Conservation (phyloP, 1,284 basidiomycete genomes). For the Athelia sp. region DNA sequence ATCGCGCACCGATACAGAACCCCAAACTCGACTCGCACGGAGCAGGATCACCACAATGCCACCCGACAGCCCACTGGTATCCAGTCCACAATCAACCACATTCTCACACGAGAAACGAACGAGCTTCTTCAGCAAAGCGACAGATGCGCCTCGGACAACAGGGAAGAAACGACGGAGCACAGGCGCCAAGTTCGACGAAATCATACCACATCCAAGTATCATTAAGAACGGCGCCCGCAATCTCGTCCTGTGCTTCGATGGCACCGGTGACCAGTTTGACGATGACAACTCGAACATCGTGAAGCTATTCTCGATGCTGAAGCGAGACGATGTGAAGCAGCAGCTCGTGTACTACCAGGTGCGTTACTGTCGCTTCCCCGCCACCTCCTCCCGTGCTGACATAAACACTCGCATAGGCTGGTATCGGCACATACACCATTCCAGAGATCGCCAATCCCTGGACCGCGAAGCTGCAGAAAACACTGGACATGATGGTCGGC, state of each 20-base stretch:
- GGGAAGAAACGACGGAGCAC: too few species aligned
- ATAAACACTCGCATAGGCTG: conserved; percentile 29
- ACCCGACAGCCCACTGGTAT: too few species aligned
- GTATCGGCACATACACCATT: conserved; percentile 48
- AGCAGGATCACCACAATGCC: too few species aligned
- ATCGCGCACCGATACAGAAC: too few species aligned
- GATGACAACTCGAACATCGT: conserved; percentile 41
- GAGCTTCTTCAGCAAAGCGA: too few species aligned
- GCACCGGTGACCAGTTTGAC: conserved; percentile 44
- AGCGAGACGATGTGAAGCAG: conserved; percentile 34
- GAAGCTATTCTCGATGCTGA: conserved; percentile 33
- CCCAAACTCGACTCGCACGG: too few species aligned
- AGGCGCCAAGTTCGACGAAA: conserved; percentile 18
- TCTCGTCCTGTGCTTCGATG: conserved; percentile 49
- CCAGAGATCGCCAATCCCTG: conserved; percentile 35
- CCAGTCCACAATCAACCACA: too few species aligned
- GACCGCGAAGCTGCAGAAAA: conserved; percentile 31
- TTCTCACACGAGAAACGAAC: too few species aligned
- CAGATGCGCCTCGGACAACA: too few species aligned
- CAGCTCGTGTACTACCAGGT: conserved; percentile 47
- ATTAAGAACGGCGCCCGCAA: too few species aligned
- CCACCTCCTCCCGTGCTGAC: neutral
- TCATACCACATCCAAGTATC: conserved; percentile 23
- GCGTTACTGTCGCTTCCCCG: neutral
- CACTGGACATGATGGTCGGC: conserved; percentile 3